Base-by-base conservation (phyloP, 371 early-diverging fungal species). In the Mucor lusitanicus region DNA sequence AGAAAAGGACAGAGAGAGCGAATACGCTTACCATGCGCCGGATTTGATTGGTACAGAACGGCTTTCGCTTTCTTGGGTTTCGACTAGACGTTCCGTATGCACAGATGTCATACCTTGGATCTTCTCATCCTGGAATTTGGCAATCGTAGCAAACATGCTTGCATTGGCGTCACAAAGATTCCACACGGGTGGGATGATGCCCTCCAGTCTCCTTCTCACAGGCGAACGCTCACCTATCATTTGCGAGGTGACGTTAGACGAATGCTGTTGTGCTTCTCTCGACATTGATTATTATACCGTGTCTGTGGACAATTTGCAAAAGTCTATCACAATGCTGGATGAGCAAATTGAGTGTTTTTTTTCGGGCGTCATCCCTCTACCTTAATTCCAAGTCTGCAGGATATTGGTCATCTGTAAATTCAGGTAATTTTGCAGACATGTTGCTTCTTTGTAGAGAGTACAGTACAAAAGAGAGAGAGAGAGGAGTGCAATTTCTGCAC, bases 231-330 rank as follows among this genome's bases (percentile, higher is more conserved):
- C 82, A 44, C 82, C 84, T 81, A 30, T 30, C 30, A 63, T 59
- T 21, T 23, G 21, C 4, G 15, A 13, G 25, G 27, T 53, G 25
- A 27, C 1, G 5, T 13, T 12, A 15, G 13, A 53, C 15, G 30
- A 6, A 3, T 6, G 30, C 30, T 27, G 50, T 25, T 3, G 23
- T 50, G 25, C 11, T 3, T 12, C 12, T 25, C 50, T 7, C 12
- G 13, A 23, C 46, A 9, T n/a, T 46, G 46, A 27, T 53, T 12
- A 53, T 5, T 27, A 62, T 85, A 80, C 89, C 89, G 65, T 88
- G 87, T 21, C 89, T 79, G 70, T 86, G 83, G 28, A 88, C 75
- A 35, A 87, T 72, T 59, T 84, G 82, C 63, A 88, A 67, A 6
- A 79, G 65, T 28, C 83, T 83, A 66, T 19, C 33, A 13, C 6